phyloP scores from a whole-genome alignment of 1,139 yeast species.

The Fermentozyma sake region DNA sequence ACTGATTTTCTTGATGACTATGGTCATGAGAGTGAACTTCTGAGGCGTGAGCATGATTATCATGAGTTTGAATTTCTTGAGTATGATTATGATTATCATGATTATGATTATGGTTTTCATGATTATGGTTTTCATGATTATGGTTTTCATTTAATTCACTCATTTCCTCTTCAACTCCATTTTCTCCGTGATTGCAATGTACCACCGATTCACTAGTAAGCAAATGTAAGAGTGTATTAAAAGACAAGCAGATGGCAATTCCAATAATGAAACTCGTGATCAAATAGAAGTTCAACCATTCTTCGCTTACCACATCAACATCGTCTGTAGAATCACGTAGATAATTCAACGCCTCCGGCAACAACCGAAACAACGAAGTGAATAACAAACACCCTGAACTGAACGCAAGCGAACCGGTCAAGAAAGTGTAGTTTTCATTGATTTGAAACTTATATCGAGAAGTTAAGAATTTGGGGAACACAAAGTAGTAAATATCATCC shows the following conservation, averaged over 20 bases:
- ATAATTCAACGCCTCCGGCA: slow-evolving; percentile 58
- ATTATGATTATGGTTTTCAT: slow-evolving; percentile 8
- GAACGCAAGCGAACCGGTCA: slow-evolving; percentile 62
- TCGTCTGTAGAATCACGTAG: slow-evolving; percentile 21
- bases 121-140: no score
- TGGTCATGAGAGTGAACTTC: neutral
- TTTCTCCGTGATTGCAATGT: slow-evolving; percentile 76
- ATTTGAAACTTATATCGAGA: slow-evolving; percentile 47
- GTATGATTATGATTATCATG: slow-evolving; percentile 5
- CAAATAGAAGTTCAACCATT: slow-evolving; percentile 29
- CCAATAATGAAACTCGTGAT: slow-evolving; percentile 57
- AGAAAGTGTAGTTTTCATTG: slow-evolving; percentile 54
- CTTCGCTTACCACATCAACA: slow-evolving; percentile 6
- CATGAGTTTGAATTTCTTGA: no score
- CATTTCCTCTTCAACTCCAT: no score
- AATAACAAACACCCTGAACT: slow-evolving; percentile 76
- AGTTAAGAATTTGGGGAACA: slow-evolving; percentile 40
- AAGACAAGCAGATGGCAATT: slow-evolving; percentile 48
- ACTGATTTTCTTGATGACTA: slow-evolving; percentile 1
- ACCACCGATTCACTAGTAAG: slow-evolving; percentile 79
- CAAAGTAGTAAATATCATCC: slow-evolving; percentile 17
- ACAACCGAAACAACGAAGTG: slow-evolving; percentile 67
- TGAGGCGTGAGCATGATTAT: no score
- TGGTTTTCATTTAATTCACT: slow-evolving; percentile 4
- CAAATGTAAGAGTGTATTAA: slow-evolving; percentile 66